phyloP scores from a whole-genome alignment of 352 stramenopile species.

The Globisporangium mamillatum region DNA sequence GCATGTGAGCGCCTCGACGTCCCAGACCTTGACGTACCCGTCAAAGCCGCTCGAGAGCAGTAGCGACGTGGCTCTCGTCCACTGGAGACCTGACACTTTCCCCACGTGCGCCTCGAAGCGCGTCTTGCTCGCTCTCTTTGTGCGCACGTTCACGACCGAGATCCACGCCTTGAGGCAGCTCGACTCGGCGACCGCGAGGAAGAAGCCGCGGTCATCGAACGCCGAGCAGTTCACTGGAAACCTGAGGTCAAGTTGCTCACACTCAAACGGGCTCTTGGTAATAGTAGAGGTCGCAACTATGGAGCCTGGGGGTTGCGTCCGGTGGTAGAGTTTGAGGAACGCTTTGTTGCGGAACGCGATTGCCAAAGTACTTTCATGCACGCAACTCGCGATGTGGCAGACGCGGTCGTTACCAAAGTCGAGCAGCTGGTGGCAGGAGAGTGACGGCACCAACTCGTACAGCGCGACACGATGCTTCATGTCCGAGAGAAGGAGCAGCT shows the following conservation, averaged over 20 bases:
- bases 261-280: not conserved
- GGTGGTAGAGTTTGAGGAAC: slow-evolving; percentile 24
- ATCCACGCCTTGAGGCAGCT: slow-evolving; percentile 56
- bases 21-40: slow-evolving; percentile 71
- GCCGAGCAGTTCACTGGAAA: slow-evolving; percentile 36
- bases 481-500: slow-evolving; percentile 28
- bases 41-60: slow-evolving; percentile 50
- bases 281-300: not conserved
- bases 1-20: slow-evolving; percentile 28
- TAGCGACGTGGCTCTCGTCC: slow-evolving; percentile 39
- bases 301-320: too few relatives aligned
- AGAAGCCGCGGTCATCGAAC: slow-evolving; percentile 38
- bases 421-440: slow-evolving; percentile 16
- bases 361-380: slow-evolving; percentile 13
- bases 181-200: slow-evolving; percentile 38
- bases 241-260: slow-evolving; percentile 28
- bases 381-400: slow-evolving; percentile 21
- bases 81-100: slow-evolving; percentile 47
- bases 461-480: slow-evolving; percentile 21
- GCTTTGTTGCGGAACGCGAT: slow-evolving; percentile 28
- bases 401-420: slow-evolving; percentile 19
- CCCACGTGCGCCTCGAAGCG: slow-evolving; percentile 58
- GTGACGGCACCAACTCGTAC: slow-evolving; percentile 12
- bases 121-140: slow-evolving; percentile 17
- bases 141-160: slow-evolving; percentile 37